Conservation (phyloP, 2,329 filamentous ascomycete genomes). For the Calonectria montana region DNA sequence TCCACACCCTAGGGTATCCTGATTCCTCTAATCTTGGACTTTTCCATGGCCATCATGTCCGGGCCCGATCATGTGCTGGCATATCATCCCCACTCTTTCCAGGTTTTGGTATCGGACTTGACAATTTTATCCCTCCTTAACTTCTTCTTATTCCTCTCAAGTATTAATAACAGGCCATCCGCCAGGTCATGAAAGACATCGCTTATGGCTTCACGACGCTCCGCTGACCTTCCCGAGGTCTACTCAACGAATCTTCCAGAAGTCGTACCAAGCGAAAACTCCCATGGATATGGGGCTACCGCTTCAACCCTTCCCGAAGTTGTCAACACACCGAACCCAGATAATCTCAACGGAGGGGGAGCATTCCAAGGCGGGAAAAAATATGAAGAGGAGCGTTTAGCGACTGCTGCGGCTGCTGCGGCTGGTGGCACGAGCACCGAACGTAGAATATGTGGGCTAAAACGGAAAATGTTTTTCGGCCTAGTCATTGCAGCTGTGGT, state of each 20-base stretch:
- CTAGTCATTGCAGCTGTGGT: background rate
- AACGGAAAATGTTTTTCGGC: background rate
- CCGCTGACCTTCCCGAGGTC: conserved; percentile 1
- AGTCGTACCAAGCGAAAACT: background rate
- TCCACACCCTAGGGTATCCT: background rate
- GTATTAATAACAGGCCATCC: background rate
- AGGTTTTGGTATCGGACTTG: background rate
- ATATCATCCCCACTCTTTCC: background rate
- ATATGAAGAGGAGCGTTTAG: background rate
- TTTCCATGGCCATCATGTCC: background rate
- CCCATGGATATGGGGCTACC: background rate
- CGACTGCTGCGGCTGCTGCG: background rate
- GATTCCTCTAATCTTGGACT: background rate
- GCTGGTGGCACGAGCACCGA: background rate
- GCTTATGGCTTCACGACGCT: background rate
- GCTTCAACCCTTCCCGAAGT: background rate
- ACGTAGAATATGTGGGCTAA: background rate
- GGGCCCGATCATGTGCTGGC: background rate
- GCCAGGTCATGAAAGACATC: background rate
- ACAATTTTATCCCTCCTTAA: background rate
- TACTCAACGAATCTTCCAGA: background rate
- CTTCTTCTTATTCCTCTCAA: no score
- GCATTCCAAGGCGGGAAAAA: background rate
- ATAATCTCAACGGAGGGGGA: background rate
- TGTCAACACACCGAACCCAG: background rate